phyloP scores from a whole-genome alignment of 192 early-diverging fungal species.

The Coemansia sp. region DNA sequence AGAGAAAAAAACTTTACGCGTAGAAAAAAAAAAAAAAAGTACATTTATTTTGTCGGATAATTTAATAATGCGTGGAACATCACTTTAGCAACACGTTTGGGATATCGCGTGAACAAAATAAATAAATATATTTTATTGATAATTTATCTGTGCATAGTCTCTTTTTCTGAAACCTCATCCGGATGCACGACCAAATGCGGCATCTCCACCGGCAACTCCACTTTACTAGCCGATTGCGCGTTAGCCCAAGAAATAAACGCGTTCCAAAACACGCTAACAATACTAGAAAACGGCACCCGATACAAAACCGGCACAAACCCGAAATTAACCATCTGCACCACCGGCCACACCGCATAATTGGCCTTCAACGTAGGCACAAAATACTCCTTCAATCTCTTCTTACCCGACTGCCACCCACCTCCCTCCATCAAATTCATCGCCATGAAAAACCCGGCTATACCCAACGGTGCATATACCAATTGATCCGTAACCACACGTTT shows the following conservation, averaged over 20 bases:
- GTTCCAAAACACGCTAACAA: slow-evolving; percentile 75
- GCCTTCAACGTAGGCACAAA: slow-evolving; percentile 63
- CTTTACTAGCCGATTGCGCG: slow-evolving; percentile 16
- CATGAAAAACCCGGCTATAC: slow-evolving; percentile 64
- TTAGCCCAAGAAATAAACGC: slow-evolving; percentile 70
- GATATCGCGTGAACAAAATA: neutral
- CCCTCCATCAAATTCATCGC: slow-evolving; percentile 67
- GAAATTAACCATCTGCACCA: slow-evolving; percentile 73
- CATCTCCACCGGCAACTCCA: slow-evolving; percentile 37
- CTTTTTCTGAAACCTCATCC: neutral
- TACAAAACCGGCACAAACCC: slow-evolving; percentile 65
- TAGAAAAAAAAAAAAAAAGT: too few species aligned
- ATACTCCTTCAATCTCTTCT: slow-evolving; percentile 59
- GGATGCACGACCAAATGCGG: slow-evolving; percentile 20
- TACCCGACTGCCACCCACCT: slow-evolving; percentile 48
- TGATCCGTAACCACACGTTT: slow-evolving; percentile 67
- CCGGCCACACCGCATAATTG: slow-evolving; percentile 75
- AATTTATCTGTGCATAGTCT: too few species aligned
- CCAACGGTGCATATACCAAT: slow-evolving; percentile 65
- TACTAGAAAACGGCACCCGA: slow-evolving; percentile 70
- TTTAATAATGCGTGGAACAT: too few species aligned
- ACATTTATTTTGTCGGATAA: too few species aligned
- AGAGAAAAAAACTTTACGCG: too few species aligned
- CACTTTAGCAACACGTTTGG: neutral
- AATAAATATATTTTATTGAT: too few species aligned